Evolutionary conservation across 2,329 filamentous ascomycete species (phyloP).

Genomic region (Dissoconium aciculare): DNA sequence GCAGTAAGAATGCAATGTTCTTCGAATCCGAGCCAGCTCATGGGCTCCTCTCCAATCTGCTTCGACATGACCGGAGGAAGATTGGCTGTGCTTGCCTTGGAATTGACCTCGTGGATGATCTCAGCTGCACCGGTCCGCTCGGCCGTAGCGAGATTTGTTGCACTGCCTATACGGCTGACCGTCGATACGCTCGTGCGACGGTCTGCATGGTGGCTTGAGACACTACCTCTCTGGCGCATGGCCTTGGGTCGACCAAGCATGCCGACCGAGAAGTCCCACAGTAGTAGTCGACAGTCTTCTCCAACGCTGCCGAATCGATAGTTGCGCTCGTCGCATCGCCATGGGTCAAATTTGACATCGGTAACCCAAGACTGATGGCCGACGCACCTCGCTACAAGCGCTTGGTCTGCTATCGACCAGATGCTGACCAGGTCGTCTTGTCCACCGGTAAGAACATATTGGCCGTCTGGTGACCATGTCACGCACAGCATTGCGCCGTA

Average conservation of each 20-base stretch:
- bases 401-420: constrained; percentile 74
- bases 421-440: constrained; percentile 95
- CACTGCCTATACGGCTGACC: constrained; percentile 50
- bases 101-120: constrained; percentile 61
- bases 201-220: constrained; percentile 38
- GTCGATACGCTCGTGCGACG: constrained; percentile 27
- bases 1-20: constrained; percentile 86
- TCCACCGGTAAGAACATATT: constrained; percentile 87
- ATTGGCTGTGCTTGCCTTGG: constrained; percentile 68
- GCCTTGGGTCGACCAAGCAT: constrained; percentile 88
- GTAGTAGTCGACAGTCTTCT: constrained; percentile 73
- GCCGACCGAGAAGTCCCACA: constrained; percentile 96
- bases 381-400: constrained; percentile 79
- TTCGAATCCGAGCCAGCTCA: constrained; percentile 86
- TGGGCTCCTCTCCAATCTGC: constrained; percentile 66
- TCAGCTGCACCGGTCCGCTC: constrained; percentile 14
- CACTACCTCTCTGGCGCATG: constrained; percentile 38
- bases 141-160: constrained; percentile 30
- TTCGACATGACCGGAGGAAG: constrained; percentile 85
- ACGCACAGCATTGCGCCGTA: constrained; percentile 88
- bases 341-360: constrained; percentile 84
- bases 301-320: constrained; percentile 95
- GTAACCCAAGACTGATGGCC: constrained; percentile 95
- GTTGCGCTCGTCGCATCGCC: constrained; percentile 88
- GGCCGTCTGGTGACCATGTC: constrained; percentile 93